Conservation (phyloP, 331 rosid genomes). For the Arachis monticola region DNA sequence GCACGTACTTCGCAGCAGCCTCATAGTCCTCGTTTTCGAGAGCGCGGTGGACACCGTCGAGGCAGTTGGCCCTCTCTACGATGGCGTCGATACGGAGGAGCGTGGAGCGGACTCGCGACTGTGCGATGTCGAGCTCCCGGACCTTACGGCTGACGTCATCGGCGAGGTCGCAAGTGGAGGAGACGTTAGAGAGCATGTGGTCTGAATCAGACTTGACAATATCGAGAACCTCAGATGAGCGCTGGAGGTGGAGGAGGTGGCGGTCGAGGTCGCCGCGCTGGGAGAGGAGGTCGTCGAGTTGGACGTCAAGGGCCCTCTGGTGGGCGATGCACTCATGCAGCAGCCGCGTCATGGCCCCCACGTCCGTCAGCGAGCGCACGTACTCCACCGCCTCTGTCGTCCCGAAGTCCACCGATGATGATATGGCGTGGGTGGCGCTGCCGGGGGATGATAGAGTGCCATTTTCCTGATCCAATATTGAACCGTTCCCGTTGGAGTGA, state of each 20-base stretch:
- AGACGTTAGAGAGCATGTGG: slow-evolving; percentile 64
- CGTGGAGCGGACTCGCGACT: slow-evolving; percentile 85
- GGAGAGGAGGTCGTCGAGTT: slow-evolving; percentile 73
- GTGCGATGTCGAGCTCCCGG: slow-evolving; percentile 91
- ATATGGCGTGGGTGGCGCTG: background rate
- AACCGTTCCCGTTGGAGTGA: background rate
- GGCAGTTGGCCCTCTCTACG: slow-evolving; percentile 75
- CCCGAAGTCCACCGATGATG: slow-evolving; percentile 62
- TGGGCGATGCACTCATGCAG: slow-evolving; percentile 93
- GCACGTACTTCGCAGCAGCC: slow-evolving; percentile 65
- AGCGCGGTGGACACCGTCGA: slow-evolving; percentile 76
- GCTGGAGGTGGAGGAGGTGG: slow-evolving; percentile 71
- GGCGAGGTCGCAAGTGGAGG: slow-evolving; percentile 85
- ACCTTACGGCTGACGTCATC: slow-evolving; percentile 84
- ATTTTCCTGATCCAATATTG: background rate
- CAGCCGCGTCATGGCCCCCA: slow-evolving; percentile 86
- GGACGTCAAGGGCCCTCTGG: slow-evolving; percentile 72
- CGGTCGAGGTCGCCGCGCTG: slow-evolving; percentile 83
- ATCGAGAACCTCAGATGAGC: slow-evolving; percentile 71
- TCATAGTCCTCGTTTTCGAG: slow-evolving; percentile 75
- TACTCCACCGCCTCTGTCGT: slow-evolving; percentile 61
- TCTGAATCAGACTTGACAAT: slow-evolving; percentile 77
- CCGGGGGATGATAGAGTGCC: background rate
- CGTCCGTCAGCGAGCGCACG: slow-evolving; percentile 75
- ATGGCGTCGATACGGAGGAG: slow-evolving; percentile 87